A percentile compares a stretch with the other conserved stretches of the same genome.
phyloP scores from a whole-genome alignment of 257 asterid species.

The Solanum sejunctum region DNA sequence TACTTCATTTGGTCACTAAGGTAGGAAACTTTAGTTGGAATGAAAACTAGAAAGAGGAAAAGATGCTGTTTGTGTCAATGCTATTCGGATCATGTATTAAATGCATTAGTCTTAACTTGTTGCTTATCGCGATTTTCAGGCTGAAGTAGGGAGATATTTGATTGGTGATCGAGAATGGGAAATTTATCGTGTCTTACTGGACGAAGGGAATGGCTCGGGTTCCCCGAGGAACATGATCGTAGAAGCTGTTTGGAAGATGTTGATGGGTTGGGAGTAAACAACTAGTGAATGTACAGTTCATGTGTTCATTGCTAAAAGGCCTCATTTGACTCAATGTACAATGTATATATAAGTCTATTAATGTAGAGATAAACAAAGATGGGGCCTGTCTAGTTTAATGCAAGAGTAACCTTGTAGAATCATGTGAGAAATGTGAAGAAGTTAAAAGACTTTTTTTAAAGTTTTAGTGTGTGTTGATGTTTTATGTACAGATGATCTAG shows the following conservation, averaged over 20 bases:
- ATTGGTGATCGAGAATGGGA: constrained; percentile 85
- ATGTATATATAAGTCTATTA: not conserved
- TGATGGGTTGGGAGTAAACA: constrained; percentile 63
- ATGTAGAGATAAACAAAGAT: not conserved
- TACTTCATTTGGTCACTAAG: not conserved
- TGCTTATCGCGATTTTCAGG: constrained; percentile 27
- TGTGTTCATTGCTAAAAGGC: not conserved
- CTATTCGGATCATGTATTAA: not conserved
- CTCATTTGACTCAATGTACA: constrained; percentile 1
- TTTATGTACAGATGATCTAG: not conserved
- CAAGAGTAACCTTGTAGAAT: constrained; percentile 5
- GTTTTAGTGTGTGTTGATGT: not conserved
- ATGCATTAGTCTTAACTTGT: not conserved
- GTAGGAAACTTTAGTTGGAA: not conserved
- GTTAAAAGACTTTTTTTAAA: not conserved
- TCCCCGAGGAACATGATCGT: constrained; percentile 41
- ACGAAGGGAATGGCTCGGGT: constrained; percentile 53
- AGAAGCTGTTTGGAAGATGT: constrained; percentile 77
- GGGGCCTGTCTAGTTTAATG: not conserved
- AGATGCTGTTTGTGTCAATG: not conserved
- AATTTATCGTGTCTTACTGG: constrained; percentile 66
- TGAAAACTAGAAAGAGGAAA: not conserved
- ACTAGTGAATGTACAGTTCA: not conserved
- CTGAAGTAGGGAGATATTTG: constrained; percentile 59
- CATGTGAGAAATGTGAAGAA: not conserved